Base-by-base conservation (phyloP, 768 basidiomycete genomes). In the Scleroderma citrinum region DNA sequence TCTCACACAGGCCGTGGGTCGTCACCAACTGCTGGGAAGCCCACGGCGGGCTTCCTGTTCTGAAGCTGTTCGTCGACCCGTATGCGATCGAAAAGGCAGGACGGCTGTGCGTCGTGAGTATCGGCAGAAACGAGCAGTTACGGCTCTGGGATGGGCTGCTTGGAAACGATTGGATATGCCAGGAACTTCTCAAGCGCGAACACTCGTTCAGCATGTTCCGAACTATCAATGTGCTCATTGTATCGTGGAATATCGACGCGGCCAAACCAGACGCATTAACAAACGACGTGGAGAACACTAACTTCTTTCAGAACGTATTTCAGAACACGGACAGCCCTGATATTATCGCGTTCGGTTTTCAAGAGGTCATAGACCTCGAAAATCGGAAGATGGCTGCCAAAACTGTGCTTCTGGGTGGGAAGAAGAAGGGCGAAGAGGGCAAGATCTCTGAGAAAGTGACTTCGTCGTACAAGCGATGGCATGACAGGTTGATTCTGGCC, bases 341-440 rank as follows among this genome's bases (percentile, higher is more conserved):
- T 54, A 84, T 98, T 57, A 86, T 99, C 54, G 79, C 83, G 4
- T 95, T 99, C 58, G 93, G 93, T 2, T 87, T 98, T 66, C 95
- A 99, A 66, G 95, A 98, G 68, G 78, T 97, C 34, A 91, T 99
- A 52, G 92, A 96, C 62, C 78, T 99, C n/a, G 93, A 96, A 57
- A 84, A 81, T 55, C 83, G 91, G 52, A 92, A 84, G 69, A 83
- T 97, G 74, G 84, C 87, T 1, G 95, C 95, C 58, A 94, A 96
- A 69, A 91, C 85, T 17, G 82, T 98, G 23, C 61, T 99, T 0
- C 75, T 95, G 5, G 86, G 85, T 6, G 74, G 76, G 14, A 79
- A 83, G 55, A 89, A 84, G 69, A 81, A 78, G 51, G 64, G 70
- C 14, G 77, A 80, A 31, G 76, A 74, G 5, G 67, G 75, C 36